These are phyloP conservation scores for Caulochytrium protostelioides DNA, from an alignment of 371 early-diverging fungal species.

Conservation along the genomic window DNA sequence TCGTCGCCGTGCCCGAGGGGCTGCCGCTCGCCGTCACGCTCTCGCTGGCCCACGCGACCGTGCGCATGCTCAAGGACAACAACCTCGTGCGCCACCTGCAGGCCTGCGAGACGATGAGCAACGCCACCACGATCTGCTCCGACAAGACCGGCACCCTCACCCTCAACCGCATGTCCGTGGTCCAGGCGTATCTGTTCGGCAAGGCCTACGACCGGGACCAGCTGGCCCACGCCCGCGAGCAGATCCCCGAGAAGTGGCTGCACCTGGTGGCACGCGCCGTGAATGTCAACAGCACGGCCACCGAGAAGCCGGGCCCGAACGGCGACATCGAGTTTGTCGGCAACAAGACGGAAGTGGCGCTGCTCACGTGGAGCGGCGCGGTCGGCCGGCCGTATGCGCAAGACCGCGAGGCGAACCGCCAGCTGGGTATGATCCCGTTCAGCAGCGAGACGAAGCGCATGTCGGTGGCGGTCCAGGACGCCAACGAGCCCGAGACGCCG, in stretches of 20 bases:
- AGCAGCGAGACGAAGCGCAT: constrained; percentile 62
- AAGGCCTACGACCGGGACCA: no score
- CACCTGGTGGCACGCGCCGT: not conserved
- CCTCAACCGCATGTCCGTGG: constrained; percentile 86
- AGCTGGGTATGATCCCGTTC: constrained; percentile 37
- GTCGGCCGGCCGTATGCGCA: constrained; percentile 29
- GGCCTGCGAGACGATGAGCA: constrained; percentile 95
- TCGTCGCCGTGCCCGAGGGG: constrained; percentile 96
- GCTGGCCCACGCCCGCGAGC: no score
- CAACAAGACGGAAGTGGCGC: constrained; percentile 65
- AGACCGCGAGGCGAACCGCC: constrained; percentile 28
- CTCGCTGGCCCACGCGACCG: constrained; percentile 85
- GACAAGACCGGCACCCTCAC: constrained; percentile 96
- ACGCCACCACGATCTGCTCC: constrained; percentile 85
- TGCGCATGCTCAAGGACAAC: constrained; percentile 64
- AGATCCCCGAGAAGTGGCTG: not conserved
- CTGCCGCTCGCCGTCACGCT: constrained; percentile 93
- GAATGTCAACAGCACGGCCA: not conserved
- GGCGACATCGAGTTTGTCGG: constrained; percentile 57
- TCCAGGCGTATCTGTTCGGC: constrained; percentile 31
- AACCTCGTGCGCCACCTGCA: constrained; percentile 80
- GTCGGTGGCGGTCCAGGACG: constrained; percentile 36
- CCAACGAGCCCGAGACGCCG: no score
- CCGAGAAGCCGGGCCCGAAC: not conserved
- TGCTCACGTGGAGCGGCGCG: constrained; percentile 36